phyloP scores from a whole-genome alignment of 2,329 filamentous ascomycete genomes.

The Hymenoscyphus fraxineus region DNA sequence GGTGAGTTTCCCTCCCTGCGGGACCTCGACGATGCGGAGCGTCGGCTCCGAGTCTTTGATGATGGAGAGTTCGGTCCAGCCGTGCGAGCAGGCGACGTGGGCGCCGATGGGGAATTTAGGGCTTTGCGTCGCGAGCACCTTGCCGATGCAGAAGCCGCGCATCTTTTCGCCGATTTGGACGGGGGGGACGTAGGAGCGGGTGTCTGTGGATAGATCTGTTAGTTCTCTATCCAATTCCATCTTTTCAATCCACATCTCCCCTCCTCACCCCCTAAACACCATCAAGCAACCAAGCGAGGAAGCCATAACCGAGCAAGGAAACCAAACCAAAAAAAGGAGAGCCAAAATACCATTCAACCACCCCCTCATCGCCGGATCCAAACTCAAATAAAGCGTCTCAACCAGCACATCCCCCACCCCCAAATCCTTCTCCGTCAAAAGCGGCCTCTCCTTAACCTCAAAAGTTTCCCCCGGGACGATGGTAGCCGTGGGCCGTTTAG shows the following conservation, averaged over 20 bases:
- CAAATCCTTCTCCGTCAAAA: conserved; percentile 45
- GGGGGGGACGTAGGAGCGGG: conserved; percentile 62
- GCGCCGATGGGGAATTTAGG: conserved; percentile 52
- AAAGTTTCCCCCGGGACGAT: conserved; percentile 67
- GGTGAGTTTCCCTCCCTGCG: conserved; percentile 43
- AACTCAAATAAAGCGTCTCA: conserved; percentile 59
- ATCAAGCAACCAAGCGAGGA: no score
- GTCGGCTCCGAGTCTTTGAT: conserved; percentile 45
- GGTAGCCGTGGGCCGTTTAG: conserved; percentile 55
- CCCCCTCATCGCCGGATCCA: conserved; percentile 74
- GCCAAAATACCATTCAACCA: conserved; percentile 55
- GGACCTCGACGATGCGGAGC: conserved; percentile 41
- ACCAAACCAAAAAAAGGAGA: not conserved
- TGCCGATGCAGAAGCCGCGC: conserved; percentile 59
- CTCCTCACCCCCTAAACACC: no score
- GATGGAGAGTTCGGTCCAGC: conserved; percentile 66
- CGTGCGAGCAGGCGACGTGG: conserved; percentile 51
- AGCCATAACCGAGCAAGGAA: not conserved
- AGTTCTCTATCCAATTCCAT: conserved; percentile 9
- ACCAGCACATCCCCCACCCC: conserved; percentile 63
- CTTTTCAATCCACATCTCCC: no score
- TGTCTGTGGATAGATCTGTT: conserved; percentile 29
- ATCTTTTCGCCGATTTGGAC: conserved; percentile 66
- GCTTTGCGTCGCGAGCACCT: conserved; percentile 59
- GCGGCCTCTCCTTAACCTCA: conserved; percentile 46